Conservation (phyloP, 192 early-diverging fungal genomes). For the Cetraspora pellucida region DNA sequence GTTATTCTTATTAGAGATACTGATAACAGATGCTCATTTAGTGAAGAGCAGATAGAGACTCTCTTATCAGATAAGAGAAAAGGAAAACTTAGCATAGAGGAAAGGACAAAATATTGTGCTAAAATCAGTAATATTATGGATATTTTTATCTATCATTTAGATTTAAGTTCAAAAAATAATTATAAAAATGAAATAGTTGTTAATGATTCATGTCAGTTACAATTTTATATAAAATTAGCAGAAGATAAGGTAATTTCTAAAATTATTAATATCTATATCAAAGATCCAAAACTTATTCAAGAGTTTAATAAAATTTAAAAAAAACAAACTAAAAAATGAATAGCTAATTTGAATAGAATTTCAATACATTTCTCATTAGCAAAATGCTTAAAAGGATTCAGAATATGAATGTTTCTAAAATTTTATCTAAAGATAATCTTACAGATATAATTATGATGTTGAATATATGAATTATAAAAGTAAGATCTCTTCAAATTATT, state of each 20-base stretch:
- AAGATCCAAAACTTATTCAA: no score
- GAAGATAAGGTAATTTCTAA: no score
- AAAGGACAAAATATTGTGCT: background rate
- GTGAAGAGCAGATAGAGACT: slow-evolving; percentile 19
- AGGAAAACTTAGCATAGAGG: background rate
- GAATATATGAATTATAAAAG: slow-evolving; percentile 18
- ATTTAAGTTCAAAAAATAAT: background rate
- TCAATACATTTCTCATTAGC: slow-evolving; percentile 13
- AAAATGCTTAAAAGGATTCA: slow-evolving; percentile 8
- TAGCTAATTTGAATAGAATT: background rate
- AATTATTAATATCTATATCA: no score
- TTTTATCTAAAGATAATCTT: background rate
- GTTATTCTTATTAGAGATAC: background rate
- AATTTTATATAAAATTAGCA: slow-evolving; percentile 12
- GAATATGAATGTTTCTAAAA: slow-evolving; percentile 19
- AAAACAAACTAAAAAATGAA: background rate
- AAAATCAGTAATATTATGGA: background rate
- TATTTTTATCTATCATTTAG: background rate
- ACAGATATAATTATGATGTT: slow-evolving; percentile 26
- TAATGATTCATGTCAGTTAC: background rate
- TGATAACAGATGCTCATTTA: no score
- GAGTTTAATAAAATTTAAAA: no score
- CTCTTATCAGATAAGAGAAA: no score
- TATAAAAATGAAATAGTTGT: slow-evolving; percentile 5
- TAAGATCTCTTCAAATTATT: slow-evolving; percentile 12